Evolutionary conservation across 2,329 filamentous ascomycete genomes (phyloP).

Genomic region (Fusarium euwallaceae): DNA sequence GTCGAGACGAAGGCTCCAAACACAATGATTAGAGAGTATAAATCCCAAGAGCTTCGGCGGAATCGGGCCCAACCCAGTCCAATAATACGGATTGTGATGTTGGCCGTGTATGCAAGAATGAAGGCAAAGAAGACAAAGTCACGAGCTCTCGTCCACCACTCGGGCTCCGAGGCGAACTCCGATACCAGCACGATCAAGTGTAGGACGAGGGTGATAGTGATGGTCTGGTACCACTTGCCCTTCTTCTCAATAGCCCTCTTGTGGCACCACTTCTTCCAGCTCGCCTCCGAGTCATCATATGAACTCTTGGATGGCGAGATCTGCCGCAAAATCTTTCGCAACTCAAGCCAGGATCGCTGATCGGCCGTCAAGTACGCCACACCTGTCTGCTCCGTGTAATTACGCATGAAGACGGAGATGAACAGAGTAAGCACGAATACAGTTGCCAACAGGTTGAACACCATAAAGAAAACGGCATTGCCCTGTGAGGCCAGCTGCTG

Average conservation of each 20-base stretch:
- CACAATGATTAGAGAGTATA: slow-evolving; percentile 87
- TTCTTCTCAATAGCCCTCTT: slow-evolving; percentile 93
- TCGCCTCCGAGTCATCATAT: slow-evolving; percentile 79
- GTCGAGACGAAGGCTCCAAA: slow-evolving; percentile 83
- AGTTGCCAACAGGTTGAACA: slow-evolving; percentile 95
- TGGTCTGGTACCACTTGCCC: slow-evolving; percentile 87
- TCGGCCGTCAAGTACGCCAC: slow-evolving; percentile 96
- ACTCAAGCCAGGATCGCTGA: slow-evolving; percentile 95
- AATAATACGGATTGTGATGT: slow-evolving; percentile 85
- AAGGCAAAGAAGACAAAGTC: slow-evolving; percentile 85
- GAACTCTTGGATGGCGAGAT: slow-evolving; percentile 96
- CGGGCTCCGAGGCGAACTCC: slow-evolving; percentile 84
- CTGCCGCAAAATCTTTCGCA: slow-evolving; percentile 91
- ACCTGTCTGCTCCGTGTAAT: slow-evolving; percentile 98
- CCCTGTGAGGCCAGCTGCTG: slow-evolving; percentile 76
- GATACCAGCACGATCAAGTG: slow-evolving; percentile 87
- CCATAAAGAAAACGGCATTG: slow-evolving; percentile 93
- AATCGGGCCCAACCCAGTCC: slow-evolving; percentile 95
- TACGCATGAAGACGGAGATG: slow-evolving; percentile 99
- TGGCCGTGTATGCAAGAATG: slow-evolving; percentile 84
- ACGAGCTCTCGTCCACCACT: slow-evolving; percentile 77
- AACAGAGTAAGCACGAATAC: slow-evolving; percentile 98
- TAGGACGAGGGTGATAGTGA: slow-evolving; percentile 83
- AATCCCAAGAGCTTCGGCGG: slow-evolving; percentile 92
- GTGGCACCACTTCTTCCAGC: slow-evolving; percentile 95